Percentiles rank a stretch among this genome's conserved stretches.
Evolutionary conservation across 495 filamentous ascomycete species (phyloP).

Genomic region (Penicillium soppii): DNA sequence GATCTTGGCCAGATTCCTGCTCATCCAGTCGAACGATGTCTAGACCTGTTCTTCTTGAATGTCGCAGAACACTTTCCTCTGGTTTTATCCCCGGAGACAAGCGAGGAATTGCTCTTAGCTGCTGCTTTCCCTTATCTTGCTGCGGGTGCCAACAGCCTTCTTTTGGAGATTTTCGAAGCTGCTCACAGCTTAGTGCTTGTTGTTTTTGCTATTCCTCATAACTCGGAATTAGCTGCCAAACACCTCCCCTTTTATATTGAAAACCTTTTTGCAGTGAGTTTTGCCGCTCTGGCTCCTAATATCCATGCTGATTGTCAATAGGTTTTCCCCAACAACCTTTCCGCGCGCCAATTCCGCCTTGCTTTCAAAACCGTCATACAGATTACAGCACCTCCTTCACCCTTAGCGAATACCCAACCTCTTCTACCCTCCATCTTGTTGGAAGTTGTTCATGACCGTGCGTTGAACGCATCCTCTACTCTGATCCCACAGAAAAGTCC

Average conservation of each 20-base stretch:
- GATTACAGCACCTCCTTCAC: constrained; percentile 79
- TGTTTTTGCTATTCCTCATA: constrained; percentile 76
- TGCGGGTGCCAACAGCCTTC: constrained; percentile 56
- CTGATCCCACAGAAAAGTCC: constrained; percentile 39
- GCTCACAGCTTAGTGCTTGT: constrained; percentile 86
- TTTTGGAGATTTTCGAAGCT: constrained; percentile 83
- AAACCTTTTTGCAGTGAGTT: constrained; percentile 67
- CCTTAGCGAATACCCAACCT: constrained; percentile 67
- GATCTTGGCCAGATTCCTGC: constrained; percentile 64
- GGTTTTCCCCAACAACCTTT: constrained; percentile 80
- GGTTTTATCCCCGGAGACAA: constrained; percentile 59
- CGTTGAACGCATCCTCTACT: constrained; percentile 53
- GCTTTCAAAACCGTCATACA: constrained; percentile 88
- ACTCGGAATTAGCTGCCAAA: constrained; percentile 65
- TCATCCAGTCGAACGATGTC: constrained; percentile 72
- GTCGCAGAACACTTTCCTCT: constrained; percentile 82
- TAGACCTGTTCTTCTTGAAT: constrained; percentile 92
- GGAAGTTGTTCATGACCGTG: constrained; percentile 74
- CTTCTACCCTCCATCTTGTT: constrained; percentile 75
- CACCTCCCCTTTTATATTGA: constrained; percentile 87
- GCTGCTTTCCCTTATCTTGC: constrained; percentile 77
- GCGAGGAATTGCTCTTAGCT: constrained; percentile 71
- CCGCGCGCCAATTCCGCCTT: constrained; percentile 85
- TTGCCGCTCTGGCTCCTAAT: not conserved
- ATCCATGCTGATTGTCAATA: constrained; percentile 19